Conservation (phyloP, 2,329 filamentous ascomycete species). For the Nigrograna mackinnonii region DNA sequence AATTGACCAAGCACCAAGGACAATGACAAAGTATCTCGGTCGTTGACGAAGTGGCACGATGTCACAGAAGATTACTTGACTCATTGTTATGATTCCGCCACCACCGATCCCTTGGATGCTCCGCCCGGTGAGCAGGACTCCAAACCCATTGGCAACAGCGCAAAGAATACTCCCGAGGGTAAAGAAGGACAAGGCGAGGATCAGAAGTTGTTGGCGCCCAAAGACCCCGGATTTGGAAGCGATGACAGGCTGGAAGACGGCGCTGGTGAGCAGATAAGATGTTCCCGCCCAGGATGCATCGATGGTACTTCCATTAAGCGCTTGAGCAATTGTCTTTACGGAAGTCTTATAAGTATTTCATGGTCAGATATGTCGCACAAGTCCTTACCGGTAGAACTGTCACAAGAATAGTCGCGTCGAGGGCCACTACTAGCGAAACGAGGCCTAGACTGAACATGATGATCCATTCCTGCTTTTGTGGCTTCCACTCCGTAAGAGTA, state of each 20-base stretch:
- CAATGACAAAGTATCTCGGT: conserved; percentile 46
- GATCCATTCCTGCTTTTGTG: conserved; percentile 17
- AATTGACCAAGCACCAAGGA: conserved; percentile 53
- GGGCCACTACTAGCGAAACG: conserved; percentile 30
- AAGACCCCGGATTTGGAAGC: conserved; percentile 50
- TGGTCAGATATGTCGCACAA: background rate
- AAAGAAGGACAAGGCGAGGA: conserved; percentile 48
- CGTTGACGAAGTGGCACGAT: conserved; percentile 46
- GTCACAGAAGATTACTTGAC: conserved; percentile 50
- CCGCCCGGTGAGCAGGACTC: conserved; percentile 37
- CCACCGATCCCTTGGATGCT: conserved; percentile 43
- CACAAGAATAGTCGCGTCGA: conserved; percentile 34
- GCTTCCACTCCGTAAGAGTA: conserved; percentile 8
- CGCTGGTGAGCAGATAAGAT: conserved; percentile 68
- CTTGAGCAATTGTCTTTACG: conserved; percentile 23
- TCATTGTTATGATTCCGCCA: conserved; percentile 44
- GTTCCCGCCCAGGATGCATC: conserved; percentile 74
- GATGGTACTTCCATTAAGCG: conserved; percentile 23
- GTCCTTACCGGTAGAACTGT: conserved; percentile 28
- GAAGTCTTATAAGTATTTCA: background rate
- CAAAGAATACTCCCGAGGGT: conserved; percentile 52
- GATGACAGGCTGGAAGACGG: conserved; percentile 59
- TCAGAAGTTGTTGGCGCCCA: conserved; percentile 49
- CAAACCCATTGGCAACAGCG: conserved; percentile 38
- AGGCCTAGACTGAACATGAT: conserved; percentile 32